Evolutionary conservation across 495 filamentous ascomycete species (phyloP).

Genomic region (Tirmania nivea): DNA sequence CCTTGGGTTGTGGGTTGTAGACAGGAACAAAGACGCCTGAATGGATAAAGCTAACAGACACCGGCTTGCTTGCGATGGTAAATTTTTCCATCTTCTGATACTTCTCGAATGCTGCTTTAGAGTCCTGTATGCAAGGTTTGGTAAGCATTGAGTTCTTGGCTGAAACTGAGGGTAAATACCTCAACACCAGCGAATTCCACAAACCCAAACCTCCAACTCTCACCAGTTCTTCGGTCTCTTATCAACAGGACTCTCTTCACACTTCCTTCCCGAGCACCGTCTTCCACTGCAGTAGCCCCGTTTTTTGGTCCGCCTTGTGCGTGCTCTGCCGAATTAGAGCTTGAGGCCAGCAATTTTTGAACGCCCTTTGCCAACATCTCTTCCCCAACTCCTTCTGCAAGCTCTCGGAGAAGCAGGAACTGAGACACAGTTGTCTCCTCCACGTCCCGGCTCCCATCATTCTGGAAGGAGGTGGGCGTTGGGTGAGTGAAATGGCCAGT

Average conservation of each 20-base stretch:
- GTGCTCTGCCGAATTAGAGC: conserved; percentile 1
- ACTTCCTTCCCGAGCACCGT: conserved; percentile 52
- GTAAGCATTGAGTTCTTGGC: neutral
- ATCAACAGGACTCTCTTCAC: conserved; percentile 60
- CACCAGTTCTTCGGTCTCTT: conserved; percentile 47
- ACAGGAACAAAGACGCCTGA: conserved; percentile 71
- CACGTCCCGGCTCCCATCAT: conserved; percentile 62
- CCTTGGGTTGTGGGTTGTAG: conserved; percentile 26
- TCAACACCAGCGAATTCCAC: conserved; percentile 50
- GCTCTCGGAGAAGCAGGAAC: conserved; percentile 53
- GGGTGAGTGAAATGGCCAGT: conserved; percentile 20
- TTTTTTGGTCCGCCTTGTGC: conserved; percentile 7
- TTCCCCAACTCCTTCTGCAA: conserved; percentile 56
- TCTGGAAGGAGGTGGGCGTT: conserved; percentile 25
- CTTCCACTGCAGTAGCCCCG: conserved; percentile 16
- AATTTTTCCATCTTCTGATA: conserved; percentile 60
- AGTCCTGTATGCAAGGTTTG: conserved; percentile 34
- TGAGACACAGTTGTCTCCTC: conserved; percentile 58
- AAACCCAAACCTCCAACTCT: conserved; percentile 76
- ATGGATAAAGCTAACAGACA: conserved; percentile 59
- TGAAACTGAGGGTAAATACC: neutral
- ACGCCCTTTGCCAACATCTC: conserved; percentile 58
- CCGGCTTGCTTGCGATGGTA: conserved; percentile 59
- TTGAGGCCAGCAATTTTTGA: conserved; percentile 37
- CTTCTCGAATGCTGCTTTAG: conserved; percentile 51